Conservation (phyloP, 2,329 filamentous ascomycete genomes). For the Metarhizium album region DNA sequence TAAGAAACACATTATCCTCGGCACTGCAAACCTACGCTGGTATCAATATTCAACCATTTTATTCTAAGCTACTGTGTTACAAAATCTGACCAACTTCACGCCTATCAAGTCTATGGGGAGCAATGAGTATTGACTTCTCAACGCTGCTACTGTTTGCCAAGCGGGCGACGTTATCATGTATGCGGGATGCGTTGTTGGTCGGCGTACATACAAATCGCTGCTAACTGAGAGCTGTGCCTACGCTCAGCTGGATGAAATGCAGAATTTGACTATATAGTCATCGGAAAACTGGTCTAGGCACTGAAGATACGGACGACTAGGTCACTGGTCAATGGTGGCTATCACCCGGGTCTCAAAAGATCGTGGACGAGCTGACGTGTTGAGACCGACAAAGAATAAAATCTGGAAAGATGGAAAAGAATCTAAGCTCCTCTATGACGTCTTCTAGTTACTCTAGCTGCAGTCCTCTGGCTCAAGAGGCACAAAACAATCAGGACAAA, state of each 20-base stretch:
- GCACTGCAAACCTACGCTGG: too few species aligned
- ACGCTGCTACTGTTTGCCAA: constrained; percentile 79
- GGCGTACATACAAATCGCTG: constrained; percentile 45
- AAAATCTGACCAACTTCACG: too few species aligned
- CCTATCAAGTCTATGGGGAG: too few species aligned
- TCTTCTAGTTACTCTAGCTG: constrained; percentile 35
- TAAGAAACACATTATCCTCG: too few species aligned
- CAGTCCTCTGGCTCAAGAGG: not conserved
- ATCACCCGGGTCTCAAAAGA: not conserved
- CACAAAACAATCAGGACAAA: constrained; percentile 13
- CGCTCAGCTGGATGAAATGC: constrained; percentile 1
- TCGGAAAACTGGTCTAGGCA: not conserved
- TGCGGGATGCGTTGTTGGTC: constrained; percentile 42
- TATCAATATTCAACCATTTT: too few species aligned
- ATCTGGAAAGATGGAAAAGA: too few species aligned
- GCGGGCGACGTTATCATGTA: constrained; percentile 51
- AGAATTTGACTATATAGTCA: not conserved
- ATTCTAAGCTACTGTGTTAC: too few species aligned
- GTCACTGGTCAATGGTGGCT: not conserved
- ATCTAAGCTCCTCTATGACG: too few species aligned
- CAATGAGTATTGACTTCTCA: constrained; percentile 88
- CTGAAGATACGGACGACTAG: constrained; percentile 1
- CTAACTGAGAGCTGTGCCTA: constrained; percentile 21
- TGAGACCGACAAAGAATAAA: too few species aligned
- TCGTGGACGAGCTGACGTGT: too few species aligned